Evolutionary conservation across 495 filamentous ascomycete species (phyloP).

Genomic region (Tuber brumale): DNA sequence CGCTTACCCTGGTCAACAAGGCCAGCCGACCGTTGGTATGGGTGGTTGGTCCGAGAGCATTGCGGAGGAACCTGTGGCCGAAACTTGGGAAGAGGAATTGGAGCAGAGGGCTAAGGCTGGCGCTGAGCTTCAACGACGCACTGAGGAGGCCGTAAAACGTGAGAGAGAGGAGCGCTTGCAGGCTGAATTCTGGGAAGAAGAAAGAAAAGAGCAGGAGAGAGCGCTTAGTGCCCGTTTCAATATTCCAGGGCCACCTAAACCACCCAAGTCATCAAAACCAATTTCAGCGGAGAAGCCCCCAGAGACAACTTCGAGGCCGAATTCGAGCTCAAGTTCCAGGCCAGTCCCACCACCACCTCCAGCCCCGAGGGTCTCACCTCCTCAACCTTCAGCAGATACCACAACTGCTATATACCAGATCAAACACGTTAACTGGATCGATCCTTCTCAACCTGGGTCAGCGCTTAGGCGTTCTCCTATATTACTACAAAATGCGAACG

Average conservation of each 20-base stretch:
- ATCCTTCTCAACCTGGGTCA: slow-evolving; percentile 10
- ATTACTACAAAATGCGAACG: slow-evolving; percentile 85
- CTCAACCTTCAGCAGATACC: slow-evolving; percentile 27
- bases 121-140: slow-evolving; percentile 36
- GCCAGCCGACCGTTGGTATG: slow-evolving; percentile 18
- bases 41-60: slow-evolving; percentile 34
- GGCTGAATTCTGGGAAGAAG: slow-evolving; percentile 40
- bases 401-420: slow-evolving; percentile 40
- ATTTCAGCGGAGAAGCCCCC: background rate
- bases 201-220: slow-evolving; percentile 16
- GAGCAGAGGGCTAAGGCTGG: slow-evolving; percentile 37
- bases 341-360: slow-evolving; percentile 8
- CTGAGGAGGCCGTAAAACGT: slow-evolving; percentile 30
- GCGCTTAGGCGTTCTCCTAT: slow-evolving; percentile 62
- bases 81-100: slow-evolving; percentile 42
- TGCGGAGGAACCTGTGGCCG: slow-evolving; percentile 29
- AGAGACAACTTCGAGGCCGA: background rate
- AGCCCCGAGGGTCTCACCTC: slow-evolving; percentile 12
- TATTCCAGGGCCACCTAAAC: slow-evolving; percentile 17
- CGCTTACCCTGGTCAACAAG: slow-evolving; percentile 28
- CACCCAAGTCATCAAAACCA: slow-evolving; percentile 18
- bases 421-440: slow-evolving; percentile 37
- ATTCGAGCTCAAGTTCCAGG: background rate
- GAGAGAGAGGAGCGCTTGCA: slow-evolving; percentile 33
- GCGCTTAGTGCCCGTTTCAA: slow-evolving; percentile 9